Conservation (phyloP, 2,329 filamentous ascomycete species). For the Arthroderma sp. region DNA sequence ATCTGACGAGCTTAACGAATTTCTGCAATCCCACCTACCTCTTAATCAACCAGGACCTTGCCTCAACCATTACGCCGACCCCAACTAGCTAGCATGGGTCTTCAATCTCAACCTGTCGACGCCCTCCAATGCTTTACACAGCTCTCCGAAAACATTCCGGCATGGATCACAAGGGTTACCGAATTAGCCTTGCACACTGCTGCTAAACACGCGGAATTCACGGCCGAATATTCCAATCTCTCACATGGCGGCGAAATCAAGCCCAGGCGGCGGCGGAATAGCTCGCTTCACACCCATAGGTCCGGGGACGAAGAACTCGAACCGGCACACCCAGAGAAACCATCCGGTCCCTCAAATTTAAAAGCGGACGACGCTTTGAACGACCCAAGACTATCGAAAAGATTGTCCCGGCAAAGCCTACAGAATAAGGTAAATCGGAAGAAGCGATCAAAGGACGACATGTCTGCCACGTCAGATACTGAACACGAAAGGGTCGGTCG, state of each 20-base stretch:
- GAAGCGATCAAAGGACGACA: slow-evolving; percentile 9
- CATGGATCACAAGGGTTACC: slow-evolving; percentile 32
- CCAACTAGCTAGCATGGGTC: too few relatives aligned
- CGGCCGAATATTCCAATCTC: slow-evolving; percentile 29
- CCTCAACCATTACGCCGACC: too few relatives aligned
- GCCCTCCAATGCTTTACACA: slow-evolving; percentile 32
- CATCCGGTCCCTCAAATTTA: not conserved
- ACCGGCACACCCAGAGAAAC: not conserved
- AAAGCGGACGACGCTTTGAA: slow-evolving; percentile 1
- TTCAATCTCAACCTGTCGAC: slow-evolving; percentile 19
- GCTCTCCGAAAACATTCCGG: slow-evolving; percentile 31
- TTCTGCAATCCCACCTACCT: too few relatives aligned
- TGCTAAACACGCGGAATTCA: slow-evolving; percentile 30
- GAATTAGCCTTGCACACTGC: slow-evolving; percentile 29
- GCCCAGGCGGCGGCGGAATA: slow-evolving; percentile 24
- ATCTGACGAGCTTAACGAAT: too few relatives aligned
- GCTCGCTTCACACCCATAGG: slow-evolving; percentile 31
- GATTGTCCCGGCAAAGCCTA: slow-evolving; percentile 5
- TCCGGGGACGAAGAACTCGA: slow-evolving; percentile 14
- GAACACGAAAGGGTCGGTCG: slow-evolving; percentile 41
- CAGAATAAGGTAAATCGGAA: slow-evolving; percentile 19
- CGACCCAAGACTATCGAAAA: slow-evolving; percentile 6
- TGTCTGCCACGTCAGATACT: not conserved
- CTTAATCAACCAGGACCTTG: too few relatives aligned
- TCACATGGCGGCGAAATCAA: slow-evolving; percentile 12